A percentile compares a stretch with the other conserved stretches of the same genome.
Conservation (phyloP, 2,329 filamentous ascomycete genomes). For the Pseudocercospora vitis region DNA sequence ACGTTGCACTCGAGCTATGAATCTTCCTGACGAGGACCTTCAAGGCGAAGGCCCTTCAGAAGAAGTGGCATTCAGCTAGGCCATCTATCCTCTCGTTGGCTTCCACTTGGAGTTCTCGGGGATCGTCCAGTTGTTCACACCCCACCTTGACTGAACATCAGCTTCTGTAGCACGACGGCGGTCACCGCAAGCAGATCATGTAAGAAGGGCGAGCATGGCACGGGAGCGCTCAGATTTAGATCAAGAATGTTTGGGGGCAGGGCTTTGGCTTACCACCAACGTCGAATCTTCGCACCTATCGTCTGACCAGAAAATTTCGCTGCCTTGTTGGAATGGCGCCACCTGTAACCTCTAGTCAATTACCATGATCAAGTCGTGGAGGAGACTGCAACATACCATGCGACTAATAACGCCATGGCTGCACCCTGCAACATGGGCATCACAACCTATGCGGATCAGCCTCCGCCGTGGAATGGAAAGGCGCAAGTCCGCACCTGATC, state of each 20-base stretch:
- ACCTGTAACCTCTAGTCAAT: constrained; percentile 48
- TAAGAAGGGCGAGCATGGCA: background rate
- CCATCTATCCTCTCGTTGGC: constrained; percentile 1
- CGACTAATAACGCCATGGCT: constrained; percentile 80
- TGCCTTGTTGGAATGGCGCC: constrained; percentile 84
- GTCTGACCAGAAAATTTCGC: constrained; percentile 74
- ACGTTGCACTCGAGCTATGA: background rate
- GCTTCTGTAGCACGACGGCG: background rate
- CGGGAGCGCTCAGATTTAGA: background rate
- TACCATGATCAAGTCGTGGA: background rate
- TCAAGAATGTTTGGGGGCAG: background rate
- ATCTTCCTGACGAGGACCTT: background rate
- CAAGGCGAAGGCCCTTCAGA: background rate
- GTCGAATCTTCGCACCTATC: constrained; percentile 71
- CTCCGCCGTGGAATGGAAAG: constrained; percentile 8
- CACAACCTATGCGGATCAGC: constrained; percentile 59
- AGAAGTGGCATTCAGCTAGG: background rate
- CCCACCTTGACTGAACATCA: constrained; percentile 57
- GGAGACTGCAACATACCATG: constrained; percentile 44
- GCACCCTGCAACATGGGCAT: constrained; percentile 86
- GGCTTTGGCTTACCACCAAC: constrained; percentile 66
- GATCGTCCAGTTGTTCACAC: constrained; percentile 84
- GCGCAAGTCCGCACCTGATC: constrained; percentile 80
- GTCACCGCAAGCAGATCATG: background rate
- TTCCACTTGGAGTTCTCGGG: constrained; percentile 43